Conservation (phyloP, 2,329 filamentous ascomycete genomes). For the Neoascochyta sp. region DNA sequence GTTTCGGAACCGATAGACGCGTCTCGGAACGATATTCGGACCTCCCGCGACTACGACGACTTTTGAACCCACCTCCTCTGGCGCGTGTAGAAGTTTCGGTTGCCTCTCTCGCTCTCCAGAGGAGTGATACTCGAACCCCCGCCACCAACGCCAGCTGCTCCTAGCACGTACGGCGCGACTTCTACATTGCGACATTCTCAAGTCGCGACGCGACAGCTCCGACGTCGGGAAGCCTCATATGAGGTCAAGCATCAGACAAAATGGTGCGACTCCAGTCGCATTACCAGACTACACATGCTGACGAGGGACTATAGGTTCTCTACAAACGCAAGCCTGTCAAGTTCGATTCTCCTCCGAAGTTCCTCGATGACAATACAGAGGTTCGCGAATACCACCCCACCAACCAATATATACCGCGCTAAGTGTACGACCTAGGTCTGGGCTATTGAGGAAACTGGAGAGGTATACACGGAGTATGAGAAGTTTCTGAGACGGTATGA, state of each 20-base stretch:
- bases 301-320: conserved; percentile 82
- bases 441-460: conserved; percentile 84
- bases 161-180: conserved; percentile 15
- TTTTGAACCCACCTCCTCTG: conserved; percentile 23
- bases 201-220: conserved; percentile 26
- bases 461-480: conserved; percentile 86
- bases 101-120: conserved; percentile 7
- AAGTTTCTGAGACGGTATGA: conserved; percentile 77
- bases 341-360: conserved; percentile 66
- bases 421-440: conserved; percentile 63
- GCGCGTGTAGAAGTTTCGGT: conserved; percentile 18
- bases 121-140: too few species aligned
- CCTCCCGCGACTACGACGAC: conserved; percentile 27
- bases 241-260: conserved; percentile 21
- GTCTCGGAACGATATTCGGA: conserved; percentile 36
- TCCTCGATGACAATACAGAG: conserved; percentile 79
- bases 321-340: conserved; percentile 95
- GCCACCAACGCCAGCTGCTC: too few species aligned
- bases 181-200: conserved; percentile 21
- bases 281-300: too few species aligned
- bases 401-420: conserved; percentile 13
- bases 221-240: conserved; percentile 27
- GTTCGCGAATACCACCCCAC: conserved; percentile 49
- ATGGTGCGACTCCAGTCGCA: conserved; percentile 33
- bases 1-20: conserved; percentile 42